phyloP scores from a whole-genome alignment of 139 green algal genomes.

The Asterochloris erici region DNA sequence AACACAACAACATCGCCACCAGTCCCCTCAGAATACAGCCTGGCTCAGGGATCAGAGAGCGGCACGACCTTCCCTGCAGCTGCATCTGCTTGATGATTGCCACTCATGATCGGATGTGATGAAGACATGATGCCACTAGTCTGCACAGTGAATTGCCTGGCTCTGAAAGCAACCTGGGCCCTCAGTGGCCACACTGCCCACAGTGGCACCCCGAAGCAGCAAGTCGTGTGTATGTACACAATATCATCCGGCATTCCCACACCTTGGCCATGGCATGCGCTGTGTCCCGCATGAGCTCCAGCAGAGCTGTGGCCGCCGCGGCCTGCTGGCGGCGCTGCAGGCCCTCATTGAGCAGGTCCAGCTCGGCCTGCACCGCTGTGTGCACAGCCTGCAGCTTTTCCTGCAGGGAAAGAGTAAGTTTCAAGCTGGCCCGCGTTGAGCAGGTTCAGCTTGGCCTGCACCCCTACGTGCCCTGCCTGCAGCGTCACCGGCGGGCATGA shows the following conservation, averaged over 20 bases:
- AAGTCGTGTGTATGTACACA: background rate
- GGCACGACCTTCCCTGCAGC: too few relatives aligned
- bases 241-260: background rate
- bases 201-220: too few relatives aligned
- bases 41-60: too few relatives aligned
- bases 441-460: background rate
- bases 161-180: too few relatives aligned
- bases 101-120: too few relatives aligned
- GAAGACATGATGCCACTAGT: too few relatives aligned
- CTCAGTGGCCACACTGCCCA: too few relatives aligned
- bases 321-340: slow-evolving; percentile 67
- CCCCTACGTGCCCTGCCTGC: background rate
- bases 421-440: background rate
- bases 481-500: background rate
- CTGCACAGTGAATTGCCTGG: too few relatives aligned
- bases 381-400: slow-evolving; percentile 33
- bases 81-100: too few relatives aligned
- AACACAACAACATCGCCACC: too few relatives aligned
- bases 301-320: slow-evolving; percentile 57
- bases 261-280: slow-evolving; percentile 82
- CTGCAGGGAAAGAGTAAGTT: background rate
- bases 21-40: too few relatives aligned
- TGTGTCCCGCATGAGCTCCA: slow-evolving; percentile 87
- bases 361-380: slow-evolving; percentile 44
- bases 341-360: slow-evolving; percentile 59